Percentiles rank a stretch among this genome's conserved stretches.
Evolutionary conservation across 257 asterid species (phyloP).

Genomic region (Henckelia pumila): DNA sequence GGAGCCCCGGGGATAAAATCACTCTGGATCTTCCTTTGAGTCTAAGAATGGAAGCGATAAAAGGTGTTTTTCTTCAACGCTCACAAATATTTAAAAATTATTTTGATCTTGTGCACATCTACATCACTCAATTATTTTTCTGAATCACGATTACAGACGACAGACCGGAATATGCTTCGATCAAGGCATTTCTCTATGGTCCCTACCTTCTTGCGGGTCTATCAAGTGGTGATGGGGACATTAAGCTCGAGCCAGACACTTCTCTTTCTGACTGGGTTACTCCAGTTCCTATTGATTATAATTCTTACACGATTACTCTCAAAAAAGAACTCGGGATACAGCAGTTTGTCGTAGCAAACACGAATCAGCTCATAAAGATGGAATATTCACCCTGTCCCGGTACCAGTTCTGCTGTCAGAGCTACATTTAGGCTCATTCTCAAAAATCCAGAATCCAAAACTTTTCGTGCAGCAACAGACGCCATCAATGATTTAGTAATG

Average conservation of each 20-base stretch:
- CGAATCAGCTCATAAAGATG: conserved; percentile 39
- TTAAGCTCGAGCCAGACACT: conserved; percentile 31
- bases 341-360: conserved; percentile 38
- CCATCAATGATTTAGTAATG: conserved; percentile 37
- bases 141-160: conserved; percentile 51
- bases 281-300: conserved; percentile 57
- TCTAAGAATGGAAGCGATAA: conserved; percentile 64
- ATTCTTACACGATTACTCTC: conserved; percentile 54
- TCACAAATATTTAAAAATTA: not conserved
- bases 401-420: conserved; percentile 53
- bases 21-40: conserved; percentile 54
- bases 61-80: conserved; percentile 43
- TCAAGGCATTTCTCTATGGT: conserved; percentile 78
- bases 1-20: conserved; percentile 62
- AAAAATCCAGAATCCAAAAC: conserved; percentile 22
- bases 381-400: conserved; percentile 51
- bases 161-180: conserved; percentile 60
- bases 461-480: conserved; percentile 21
- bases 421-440: conserved; percentile 61
- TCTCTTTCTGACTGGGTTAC: conserved; percentile 42
- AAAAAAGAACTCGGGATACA: conserved; percentile 45
- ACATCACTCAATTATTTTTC: conserved; percentile 20
- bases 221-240: conserved; percentile 67
- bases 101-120: not conserved
- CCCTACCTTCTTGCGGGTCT: conserved; percentile 86